Evolutionary conservation across 441 rosid genomes (phyloP), one percentile per base, ranked within the genome.

Genomic region (Hura crepitans): DNA sequence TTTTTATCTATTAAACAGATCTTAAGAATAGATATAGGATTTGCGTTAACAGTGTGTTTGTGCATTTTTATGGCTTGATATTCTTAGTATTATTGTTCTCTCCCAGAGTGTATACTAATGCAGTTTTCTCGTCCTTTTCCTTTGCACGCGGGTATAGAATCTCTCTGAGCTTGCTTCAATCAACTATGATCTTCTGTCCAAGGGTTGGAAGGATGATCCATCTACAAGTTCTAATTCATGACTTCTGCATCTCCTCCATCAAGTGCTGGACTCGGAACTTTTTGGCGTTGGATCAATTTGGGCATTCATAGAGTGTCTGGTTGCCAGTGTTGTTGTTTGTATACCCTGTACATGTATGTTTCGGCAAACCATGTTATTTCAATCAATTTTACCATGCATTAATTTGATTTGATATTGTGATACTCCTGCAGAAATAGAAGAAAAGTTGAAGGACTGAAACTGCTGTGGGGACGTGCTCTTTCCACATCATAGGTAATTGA

Each of bases 131-230:
- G 62, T 59, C 7, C 14, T 53, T 61, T 61, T 45, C 5, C 22
- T 56, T 39, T 50, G 33, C 47, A 45, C 66, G 20, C 64, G 62
- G 25, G 59, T 59, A 39, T 62, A 96, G 99, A 96, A 93, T 80
- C 94, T 96, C 37, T 91, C 98, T 31, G 93, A 93, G 87, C 90
- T 91, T 28, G 99, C 97, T 60, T 96, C 97, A 6, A 96, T 96
- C 85, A 96, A 96, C 89, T 93, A 91, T 33, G 98, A 96, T 83
- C 90, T 96, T 78, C 90, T 96, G 61, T 91, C 99, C 2, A 93
- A 93, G 83, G 98, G 99, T 70, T 93, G 84, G 89, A 96, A 93
- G 84, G 99, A 96, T 28, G 96, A 89, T 63, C 86, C 82, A 30
- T 82, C 86, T 6, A 72, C 78, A 67, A 85, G 83, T 72, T 77